Percentiles rank a stretch among this genome's conserved stretches.
Evolutionary conservation across 805 yeast genomes (phyloP).

Genomic region (Yarrowia deformans): DNA sequence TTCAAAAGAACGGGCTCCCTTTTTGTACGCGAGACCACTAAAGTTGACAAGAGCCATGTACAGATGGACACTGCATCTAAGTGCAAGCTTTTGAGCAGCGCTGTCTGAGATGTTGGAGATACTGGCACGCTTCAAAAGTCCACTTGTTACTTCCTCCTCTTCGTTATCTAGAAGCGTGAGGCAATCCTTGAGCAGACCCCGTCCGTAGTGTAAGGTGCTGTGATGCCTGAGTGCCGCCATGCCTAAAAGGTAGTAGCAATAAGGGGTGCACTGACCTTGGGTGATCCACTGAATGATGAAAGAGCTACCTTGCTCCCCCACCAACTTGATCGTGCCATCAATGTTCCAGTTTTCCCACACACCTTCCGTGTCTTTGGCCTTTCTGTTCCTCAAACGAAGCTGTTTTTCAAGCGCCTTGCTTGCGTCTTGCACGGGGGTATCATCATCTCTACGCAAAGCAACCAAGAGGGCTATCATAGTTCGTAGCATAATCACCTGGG

Average conservation of each 20-base stretch:
- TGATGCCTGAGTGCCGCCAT: neutral
- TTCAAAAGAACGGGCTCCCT: neutral
- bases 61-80: neutral
- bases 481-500: conserved; percentile 7
- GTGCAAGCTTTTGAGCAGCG: neutral
- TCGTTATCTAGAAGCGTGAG: neutral
- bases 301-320: neutral
- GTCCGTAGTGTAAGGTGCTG: neutral
- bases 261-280: neutral
- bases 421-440: neutral
- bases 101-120: neutral
- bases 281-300: conserved; percentile 6
- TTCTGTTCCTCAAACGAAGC: neutral
- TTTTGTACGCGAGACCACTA: neutral
- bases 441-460: conserved; percentile 6
- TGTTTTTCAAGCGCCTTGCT: neutral
- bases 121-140: neutral
- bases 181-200: conserved; percentile 8
- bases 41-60: conserved; percentile 8
- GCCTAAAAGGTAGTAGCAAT: neutral
- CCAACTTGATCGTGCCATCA: neutral
- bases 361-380: neutral
- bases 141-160: neutral
- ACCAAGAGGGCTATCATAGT: neutral
- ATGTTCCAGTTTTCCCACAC: conserved; percentile 7